A percentile compares a stretch with the other conserved stretches of the same genome.
phyloP scores from a whole-genome alignment of 805 yeast genomes.

The Starmerella vaccinii region DNA sequence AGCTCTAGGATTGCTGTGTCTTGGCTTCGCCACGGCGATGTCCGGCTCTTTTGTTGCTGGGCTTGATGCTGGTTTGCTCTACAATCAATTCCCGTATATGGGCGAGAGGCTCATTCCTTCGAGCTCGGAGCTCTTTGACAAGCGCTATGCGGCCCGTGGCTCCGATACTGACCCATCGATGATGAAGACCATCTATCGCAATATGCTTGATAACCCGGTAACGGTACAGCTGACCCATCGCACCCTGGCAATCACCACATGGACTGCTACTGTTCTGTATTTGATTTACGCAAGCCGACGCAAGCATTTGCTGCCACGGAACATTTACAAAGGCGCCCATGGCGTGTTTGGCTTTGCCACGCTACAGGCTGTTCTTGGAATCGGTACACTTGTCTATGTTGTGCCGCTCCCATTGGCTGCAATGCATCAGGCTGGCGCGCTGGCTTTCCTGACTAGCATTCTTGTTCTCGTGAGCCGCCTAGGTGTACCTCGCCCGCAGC shows the following conservation, averaged over 20 bases:
- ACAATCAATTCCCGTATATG: slow-evolving; percentile 95
- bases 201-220: slow-evolving; percentile 86
- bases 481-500: slow-evolving; percentile 43
- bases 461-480: slow-evolving; percentile 50
- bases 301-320: slow-evolving; percentile 44
- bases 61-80: slow-evolving; percentile 91
- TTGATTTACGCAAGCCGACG: slow-evolving; percentile 57
- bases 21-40: slow-evolving; percentile 86
- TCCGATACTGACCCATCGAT: slow-evolving; percentile 33
- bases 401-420: slow-evolving; percentile 93
- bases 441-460: slow-evolving; percentile 76
- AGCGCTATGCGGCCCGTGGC: slow-evolving; percentile 41
- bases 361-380: slow-evolving; percentile 77
- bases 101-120: slow-evolving; percentile 67
- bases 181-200: slow-evolving; percentile 50
- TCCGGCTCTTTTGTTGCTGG: slow-evolving; percentile 98
- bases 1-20: slow-evolving; percentile 47
- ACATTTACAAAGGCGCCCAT: slow-evolving; percentile 35
- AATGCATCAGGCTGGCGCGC: slow-evolving; percentile 93
- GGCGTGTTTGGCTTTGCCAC: slow-evolving; percentile 74
- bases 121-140: slow-evolving; percentile 64
- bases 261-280: slow-evolving; percentile 55
- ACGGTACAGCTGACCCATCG: slow-evolving; percentile 92
- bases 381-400: slow-evolving; percentile 69
- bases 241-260: slow-evolving; percentile 70